Percentiles rank a stretch among this genome's conserved stretches.
phyloP scores from a whole-genome alignment of 495 filamentous ascomycete genomes.

The Cenococcum geophilum region DNA sequence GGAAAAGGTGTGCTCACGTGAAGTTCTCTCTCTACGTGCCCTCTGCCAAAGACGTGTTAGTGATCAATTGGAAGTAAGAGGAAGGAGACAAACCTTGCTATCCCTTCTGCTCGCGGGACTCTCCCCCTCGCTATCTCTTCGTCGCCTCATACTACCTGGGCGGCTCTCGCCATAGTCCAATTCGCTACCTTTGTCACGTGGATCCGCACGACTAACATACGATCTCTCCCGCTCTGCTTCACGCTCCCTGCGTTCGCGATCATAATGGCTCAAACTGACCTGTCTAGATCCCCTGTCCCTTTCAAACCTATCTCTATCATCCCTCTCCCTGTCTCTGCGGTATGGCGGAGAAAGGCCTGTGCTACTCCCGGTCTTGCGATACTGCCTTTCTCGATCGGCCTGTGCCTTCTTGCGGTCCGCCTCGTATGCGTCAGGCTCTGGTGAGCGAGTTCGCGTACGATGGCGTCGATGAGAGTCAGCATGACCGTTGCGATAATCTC shows the following conservation, averaged over 20 bases:
- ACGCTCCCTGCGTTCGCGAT: constrained; percentile 68
- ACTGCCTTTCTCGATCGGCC: constrained; percentile 79
- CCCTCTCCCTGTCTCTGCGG: constrained; percentile 42
- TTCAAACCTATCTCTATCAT: constrained; percentile 22
- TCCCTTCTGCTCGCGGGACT: constrained; percentile 57
- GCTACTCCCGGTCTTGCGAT: constrained; percentile 53
- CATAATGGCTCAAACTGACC: constrained; percentile 47
- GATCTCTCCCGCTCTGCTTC: constrained; percentile 79
- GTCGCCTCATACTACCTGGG: constrained; percentile 46
- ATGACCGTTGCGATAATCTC: constrained; percentile 50
- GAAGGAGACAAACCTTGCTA: constrained; percentile 47
- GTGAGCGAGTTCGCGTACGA: constrained; percentile 63
- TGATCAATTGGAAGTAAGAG: neutral
- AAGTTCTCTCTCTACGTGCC: constrained; percentile 51
- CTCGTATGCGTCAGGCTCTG: constrained; percentile 82
- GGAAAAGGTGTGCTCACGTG: constrained; percentile 52
- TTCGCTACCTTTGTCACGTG: constrained; percentile 63
- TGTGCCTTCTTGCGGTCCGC: constrained; percentile 80
- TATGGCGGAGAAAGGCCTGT: constrained; percentile 35
- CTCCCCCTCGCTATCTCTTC: constrained; percentile 68
- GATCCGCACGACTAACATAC: constrained; percentile 66
- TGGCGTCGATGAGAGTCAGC: constrained; percentile 52
- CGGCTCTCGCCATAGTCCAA: constrained; percentile 78
- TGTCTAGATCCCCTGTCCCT: constrained; percentile 23
- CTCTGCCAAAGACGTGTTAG: constrained; percentile 41